Evolutionary conservation across 225 moss, liverwort and hornwort genomes (phyloP).

Genomic region (Ulota crispa): DNA sequence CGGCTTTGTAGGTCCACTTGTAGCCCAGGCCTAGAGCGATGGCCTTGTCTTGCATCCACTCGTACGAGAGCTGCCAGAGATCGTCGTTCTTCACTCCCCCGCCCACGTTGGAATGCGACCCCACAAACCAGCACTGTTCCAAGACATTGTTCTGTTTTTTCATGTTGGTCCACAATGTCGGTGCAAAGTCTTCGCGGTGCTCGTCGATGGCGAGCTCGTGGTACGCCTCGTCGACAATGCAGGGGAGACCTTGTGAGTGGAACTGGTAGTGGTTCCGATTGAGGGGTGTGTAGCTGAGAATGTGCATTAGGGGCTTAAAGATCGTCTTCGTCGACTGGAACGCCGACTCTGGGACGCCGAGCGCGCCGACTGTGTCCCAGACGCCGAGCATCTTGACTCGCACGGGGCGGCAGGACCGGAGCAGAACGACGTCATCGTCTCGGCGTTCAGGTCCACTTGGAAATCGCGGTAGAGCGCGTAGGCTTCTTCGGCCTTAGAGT

Average conservation of each 20-base stretch:
- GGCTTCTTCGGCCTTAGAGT: background rate
- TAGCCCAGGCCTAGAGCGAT: background rate
- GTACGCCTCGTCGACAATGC: slow-evolving; percentile 27
- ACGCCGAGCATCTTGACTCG: slow-evolving; percentile 25
- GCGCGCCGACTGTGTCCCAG: slow-evolving; percentile 21
- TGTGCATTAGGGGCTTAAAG: background rate
- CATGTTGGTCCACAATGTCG: background rate
- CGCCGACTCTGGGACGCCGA: background rate
- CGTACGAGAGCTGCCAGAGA: slow-evolving; percentile 2
- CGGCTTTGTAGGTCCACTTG: background rate
- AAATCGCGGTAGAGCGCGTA: slow-evolving; percentile 5
- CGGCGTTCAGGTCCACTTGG: background rate
- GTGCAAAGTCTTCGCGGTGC: background rate
- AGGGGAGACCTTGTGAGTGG: background rate
- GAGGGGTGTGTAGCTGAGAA: background rate
- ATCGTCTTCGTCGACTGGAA: background rate
- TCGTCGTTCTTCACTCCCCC: background rate
- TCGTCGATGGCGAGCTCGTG: slow-evolving; percentile 29
- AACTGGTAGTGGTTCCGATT: slow-evolving; percentile 3
- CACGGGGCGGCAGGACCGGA: background rate
- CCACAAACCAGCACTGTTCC: slow-evolving; percentile 27
- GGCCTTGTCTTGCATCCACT: slow-evolving; percentile 25
- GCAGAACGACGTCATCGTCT: background rate
- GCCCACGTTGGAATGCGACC: slow-evolving; percentile 2
- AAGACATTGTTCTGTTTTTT: background rate